These are phyloP conservation scores for Blumeriella jaapii DNA, from an alignment of 2,329 filamentous ascomycete genomes.

Conservation along the genomic window DNA sequence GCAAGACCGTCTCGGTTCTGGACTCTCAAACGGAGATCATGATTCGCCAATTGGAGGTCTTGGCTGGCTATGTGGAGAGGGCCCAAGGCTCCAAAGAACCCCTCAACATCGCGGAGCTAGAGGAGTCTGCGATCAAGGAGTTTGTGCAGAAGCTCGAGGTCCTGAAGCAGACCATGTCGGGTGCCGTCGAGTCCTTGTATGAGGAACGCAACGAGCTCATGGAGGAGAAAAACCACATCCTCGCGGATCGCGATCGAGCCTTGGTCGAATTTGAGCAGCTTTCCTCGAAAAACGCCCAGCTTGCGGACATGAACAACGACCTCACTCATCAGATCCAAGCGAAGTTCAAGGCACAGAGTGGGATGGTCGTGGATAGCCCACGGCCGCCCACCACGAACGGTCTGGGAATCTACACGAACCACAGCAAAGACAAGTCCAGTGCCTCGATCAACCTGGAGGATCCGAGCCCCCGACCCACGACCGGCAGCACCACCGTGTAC, in stretches of 20 bases:
- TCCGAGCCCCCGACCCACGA: conserved; percentile 30
- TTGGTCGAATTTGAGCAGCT: conserved; percentile 93
- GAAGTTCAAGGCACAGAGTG: conserved; percentile 71
- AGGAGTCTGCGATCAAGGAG: conserved; percentile 83
- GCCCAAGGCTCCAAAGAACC: conserved; percentile 75
- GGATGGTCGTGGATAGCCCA: conserved; percentile 32
- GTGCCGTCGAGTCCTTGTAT: conserved; percentile 47
- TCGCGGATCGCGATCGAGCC: conserved; percentile 81
- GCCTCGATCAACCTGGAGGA: conserved; percentile 25
- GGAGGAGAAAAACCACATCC: conserved; percentile 73
- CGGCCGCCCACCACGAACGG: conserved; percentile 40
- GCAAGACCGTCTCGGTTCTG: conserved; percentile 87
- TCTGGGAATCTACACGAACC: conserved; percentile 49
- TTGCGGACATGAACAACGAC: conserved; percentile 92
- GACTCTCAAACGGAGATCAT: conserved; percentile 95
- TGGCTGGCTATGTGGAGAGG: conserved; percentile 77
- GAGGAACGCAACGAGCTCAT: conserved; percentile 68
- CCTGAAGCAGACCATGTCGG: conserved; percentile 47
- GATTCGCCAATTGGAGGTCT: conserved; percentile 78
- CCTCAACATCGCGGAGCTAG: conserved; percentile 69
- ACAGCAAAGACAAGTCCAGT: conserved; percentile 37
- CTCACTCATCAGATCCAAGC: conserved; percentile 90
- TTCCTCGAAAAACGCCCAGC: conserved; percentile 85
- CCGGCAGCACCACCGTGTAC: conserved; percentile 28
- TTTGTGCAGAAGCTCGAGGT: conserved; percentile 65